These are phyloP conservation scores for Pugionium cornutum DNA, from an alignment of 345 rosid species.

Conservation along the genomic window DNA sequence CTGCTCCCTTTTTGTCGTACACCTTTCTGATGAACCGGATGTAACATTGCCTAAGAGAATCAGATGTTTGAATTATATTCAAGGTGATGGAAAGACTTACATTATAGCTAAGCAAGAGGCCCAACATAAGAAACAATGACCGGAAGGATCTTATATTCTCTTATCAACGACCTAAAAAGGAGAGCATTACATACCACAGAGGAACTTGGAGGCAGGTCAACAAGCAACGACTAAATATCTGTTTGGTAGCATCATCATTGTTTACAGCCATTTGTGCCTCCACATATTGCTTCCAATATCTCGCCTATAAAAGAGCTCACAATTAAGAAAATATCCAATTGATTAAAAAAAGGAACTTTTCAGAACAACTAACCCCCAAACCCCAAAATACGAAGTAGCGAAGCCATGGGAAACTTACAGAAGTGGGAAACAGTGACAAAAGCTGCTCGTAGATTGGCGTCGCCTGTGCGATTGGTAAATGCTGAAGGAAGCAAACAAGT, in stretches of 20 bases:
- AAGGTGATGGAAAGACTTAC: conserved; percentile 20
- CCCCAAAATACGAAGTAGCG: not conserved
- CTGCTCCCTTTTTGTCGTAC: conserved; percentile 83
- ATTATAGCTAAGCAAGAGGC: conserved; percentile 8
- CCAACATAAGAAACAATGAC: not conserved
- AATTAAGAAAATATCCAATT: conserved; percentile 14
- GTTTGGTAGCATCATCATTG: conserved; percentile 90
- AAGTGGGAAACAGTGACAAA: conserved; percentile 71
- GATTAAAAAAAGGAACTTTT: conserved; percentile 5
- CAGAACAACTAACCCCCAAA: conserved; percentile 6
- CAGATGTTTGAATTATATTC: conserved; percentile 19
- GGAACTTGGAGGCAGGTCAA: conserved; percentile 92
- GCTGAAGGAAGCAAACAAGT: conserved; percentile 46
- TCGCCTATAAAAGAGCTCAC: conserved; percentile 57
- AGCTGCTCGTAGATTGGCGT: conserved; percentile 86
- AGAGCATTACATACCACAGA: conserved; percentile 63
- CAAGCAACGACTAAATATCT: conserved; percentile 90
- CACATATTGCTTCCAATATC: conserved; percentile 95
- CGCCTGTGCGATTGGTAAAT: conserved; percentile 72
- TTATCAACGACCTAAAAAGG: not conserved
- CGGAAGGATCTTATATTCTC: not conserved
- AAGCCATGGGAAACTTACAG: conserved; percentile 58
- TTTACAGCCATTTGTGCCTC: conserved; percentile 82
- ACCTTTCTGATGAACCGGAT: conserved; percentile 90
- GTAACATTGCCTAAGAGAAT: conserved; percentile 71